These are phyloP conservation scores for Myriosclerotinia curreyana DNA, from an alignment of 2,329 filamentous ascomycete species.

Conservation along the genomic window DNA sequence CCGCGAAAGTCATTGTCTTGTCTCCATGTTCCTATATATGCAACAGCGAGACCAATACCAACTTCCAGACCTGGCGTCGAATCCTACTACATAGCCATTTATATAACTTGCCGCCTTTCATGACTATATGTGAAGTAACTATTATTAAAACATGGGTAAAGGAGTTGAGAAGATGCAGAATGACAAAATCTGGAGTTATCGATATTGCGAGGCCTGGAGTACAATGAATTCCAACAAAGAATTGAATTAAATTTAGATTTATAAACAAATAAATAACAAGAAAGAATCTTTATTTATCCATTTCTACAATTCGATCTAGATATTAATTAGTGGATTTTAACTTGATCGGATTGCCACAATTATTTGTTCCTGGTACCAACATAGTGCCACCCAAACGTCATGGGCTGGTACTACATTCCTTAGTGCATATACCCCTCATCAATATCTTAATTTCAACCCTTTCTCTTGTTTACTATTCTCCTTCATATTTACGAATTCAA, in stretches of 20 bases:
- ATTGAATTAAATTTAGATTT: background rate
- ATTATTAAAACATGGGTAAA: background rate
- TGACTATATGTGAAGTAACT: background rate
- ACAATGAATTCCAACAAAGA: background rate
- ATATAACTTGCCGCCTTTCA: background rate
- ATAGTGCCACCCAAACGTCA: slow-evolving; percentile 13
- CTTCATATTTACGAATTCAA: background rate
- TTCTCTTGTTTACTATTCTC: background rate
- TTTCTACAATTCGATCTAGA: background rate
- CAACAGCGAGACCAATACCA: background rate
- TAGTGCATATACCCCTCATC: slow-evolving; percentile 7
- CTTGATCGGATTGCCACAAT: background rate
- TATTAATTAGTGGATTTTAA: background rate
- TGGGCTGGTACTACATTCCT: background rate
- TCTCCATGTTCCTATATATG: background rate
- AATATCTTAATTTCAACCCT: background rate
- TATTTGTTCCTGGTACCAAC: background rate
- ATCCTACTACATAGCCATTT: no score
- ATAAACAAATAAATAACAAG: background rate
- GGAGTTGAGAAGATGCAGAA: background rate
- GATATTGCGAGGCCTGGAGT: background rate
- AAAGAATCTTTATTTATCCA: background rate
- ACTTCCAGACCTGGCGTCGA: background rate
- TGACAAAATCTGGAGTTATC: background rate
- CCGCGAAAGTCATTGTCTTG: no score